phyloP scores from a whole-genome alignment of 2,329 filamentous ascomycete species.

The Ophiosphaerella herpotricha region DNA sequence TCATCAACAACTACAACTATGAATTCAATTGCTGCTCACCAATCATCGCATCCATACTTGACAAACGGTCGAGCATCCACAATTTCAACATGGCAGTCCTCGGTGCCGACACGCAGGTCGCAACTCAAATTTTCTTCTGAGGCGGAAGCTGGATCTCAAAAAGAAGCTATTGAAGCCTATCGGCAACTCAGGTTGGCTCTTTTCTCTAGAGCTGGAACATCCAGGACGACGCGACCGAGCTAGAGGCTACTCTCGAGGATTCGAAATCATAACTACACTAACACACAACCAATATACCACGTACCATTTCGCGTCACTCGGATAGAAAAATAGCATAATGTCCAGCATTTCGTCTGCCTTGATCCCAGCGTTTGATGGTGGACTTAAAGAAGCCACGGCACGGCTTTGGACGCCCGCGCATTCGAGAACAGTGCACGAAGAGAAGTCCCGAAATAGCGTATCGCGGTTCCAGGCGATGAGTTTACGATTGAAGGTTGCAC shows the following conservation, averaged over 20 bases:
- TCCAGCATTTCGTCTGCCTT: too few relatives aligned
- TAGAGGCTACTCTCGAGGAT: background rate
- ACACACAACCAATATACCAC: background rate
- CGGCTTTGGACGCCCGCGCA: too few relatives aligned
- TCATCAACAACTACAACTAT: conserved; percentile 5
- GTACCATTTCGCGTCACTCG: too few relatives aligned
- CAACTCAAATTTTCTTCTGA: conserved; percentile 12
- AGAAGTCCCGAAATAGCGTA: too few relatives aligned
- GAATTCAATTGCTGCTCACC: conserved; percentile 17
- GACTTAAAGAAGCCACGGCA: too few relatives aligned
- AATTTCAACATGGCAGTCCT: conserved; percentile 40
- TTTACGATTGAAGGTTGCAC: too few relatives aligned
- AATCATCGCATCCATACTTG: conserved; percentile 33
- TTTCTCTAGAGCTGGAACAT: conserved; percentile 40
- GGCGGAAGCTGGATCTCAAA: conserved; percentile 22
- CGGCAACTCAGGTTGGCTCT: conserved; percentile 37
- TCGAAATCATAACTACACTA: background rate
- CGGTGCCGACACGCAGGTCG: conserved; percentile 27
- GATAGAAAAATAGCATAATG: too few relatives aligned
- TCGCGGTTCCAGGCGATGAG: too few relatives aligned
- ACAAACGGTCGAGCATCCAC: conserved; percentile 31
- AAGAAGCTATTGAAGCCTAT: conserved; percentile 42
- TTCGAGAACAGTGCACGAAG: too few relatives aligned
- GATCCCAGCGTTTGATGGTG: too few relatives aligned
- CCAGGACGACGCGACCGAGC: conserved; percentile 1